Base-by-base conservation (phyloP, 208 protist species). In the Angomonas desouzai region DNA sequence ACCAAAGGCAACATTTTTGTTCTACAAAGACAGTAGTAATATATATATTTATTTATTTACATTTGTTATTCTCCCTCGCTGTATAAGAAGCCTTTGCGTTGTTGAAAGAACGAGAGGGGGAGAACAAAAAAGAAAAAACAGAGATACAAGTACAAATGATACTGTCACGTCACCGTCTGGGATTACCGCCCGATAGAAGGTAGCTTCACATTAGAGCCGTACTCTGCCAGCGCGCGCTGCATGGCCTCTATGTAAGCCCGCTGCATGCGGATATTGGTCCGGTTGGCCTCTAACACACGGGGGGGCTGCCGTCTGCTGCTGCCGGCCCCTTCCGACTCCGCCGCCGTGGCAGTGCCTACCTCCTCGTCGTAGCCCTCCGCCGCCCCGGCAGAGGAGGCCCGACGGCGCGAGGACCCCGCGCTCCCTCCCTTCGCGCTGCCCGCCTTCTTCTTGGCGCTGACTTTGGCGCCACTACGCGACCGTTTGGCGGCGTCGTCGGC, bases 281-380 rank as follows among this genome's bases (percentile, higher is more conserved):
- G 71, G 65, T 97, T 96, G 23, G 81, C 74, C 55, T 96, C 91
- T 27, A 98, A 80, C 64, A 91, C 79, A 9, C 62, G 51, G 9
- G 73, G 68, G 11, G 72, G 60, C 38, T 83, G 76, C 9, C 55
- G 55, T 27, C 30, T 57, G 51, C 25, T 57, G 3, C 18, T 23
- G 3, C 20, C 45, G 18, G 23, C 9, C 6, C 25, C 51, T 7
- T 53, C 48, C 48, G 48, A 4, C 20, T 53, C 48, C 48, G 48
- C 48, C 48, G 20, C 48, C 20, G 18, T 16, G 9, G 48, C 51
- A 30, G 25, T 4, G 51, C 51, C 23, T 23, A 10, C 25, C 51
- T 29, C 30, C 23, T 30, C 55, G 16, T 3, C 55, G 30, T 60
- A 23, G 18, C 33, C 29, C 11, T 10, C 29, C 22, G 11, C 23